Evolutionary conservation across 2,329 filamentous ascomycete genomes (phyloP).

Genomic region (Ceratocystis cacaofunesta): DNA sequence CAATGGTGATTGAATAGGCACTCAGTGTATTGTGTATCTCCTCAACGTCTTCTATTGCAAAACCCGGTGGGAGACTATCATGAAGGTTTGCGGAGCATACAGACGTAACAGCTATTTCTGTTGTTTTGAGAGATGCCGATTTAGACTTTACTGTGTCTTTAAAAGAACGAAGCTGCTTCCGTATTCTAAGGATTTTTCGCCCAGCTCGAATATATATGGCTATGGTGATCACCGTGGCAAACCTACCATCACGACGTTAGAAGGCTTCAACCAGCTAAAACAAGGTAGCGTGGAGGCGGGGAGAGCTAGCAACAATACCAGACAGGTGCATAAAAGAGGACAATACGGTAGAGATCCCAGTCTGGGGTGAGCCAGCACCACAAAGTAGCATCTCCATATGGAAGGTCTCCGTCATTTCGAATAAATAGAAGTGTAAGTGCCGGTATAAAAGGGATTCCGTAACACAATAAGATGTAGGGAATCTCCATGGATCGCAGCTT

Average conservation of each 20-base stretch:
- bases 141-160: slow-evolving; percentile 29
- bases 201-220: slow-evolving; percentile 34
- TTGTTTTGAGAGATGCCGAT: slow-evolving; percentile 34
- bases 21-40: slow-evolving; percentile 25
- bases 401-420: slow-evolving; percentile 30
- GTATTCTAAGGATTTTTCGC: slow-evolving; percentile 45
- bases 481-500: slow-evolving; percentile 50
- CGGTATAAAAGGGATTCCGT: slow-evolving; percentile 52
- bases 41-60: not conserved
- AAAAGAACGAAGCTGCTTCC: slow-evolving; percentile 37
- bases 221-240: slow-evolving; percentile 18
- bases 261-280: not conserved
- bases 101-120: slow-evolving; percentile 39
- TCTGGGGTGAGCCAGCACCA: slow-evolving; percentile 60
- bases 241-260: slow-evolving; percentile 11
- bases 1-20: slow-evolving; percentile 47
- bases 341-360: slow-evolving; percentile 54
- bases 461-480: slow-evolving; percentile 50
- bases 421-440: slow-evolving; percentile 50
- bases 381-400: slow-evolving; percentile 58
- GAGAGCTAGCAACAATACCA: slow-evolving; percentile 29
- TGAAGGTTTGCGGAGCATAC: slow-evolving; percentile 23
- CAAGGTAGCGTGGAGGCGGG: not conserved
- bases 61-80: not conserved
- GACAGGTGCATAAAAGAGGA: slow-evolving; percentile 53